These are phyloP conservation scores for Globisporangium sylvaticum DNA, from an alignment of 352 stramenopile species.

Conservation along the genomic window DNA sequence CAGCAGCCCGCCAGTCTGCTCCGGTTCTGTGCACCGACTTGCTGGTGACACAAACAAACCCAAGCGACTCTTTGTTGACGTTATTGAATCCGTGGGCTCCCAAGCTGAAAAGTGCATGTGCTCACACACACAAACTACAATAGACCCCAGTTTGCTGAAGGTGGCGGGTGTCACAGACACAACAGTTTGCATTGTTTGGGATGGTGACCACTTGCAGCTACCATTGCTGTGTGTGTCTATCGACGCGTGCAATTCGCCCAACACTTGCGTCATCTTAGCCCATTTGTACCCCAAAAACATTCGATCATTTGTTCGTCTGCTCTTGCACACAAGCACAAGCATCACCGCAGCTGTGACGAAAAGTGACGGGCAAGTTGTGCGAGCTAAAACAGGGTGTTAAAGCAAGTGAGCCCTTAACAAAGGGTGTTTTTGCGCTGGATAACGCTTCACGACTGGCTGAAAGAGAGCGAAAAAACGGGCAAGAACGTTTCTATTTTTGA, in stretches of 20 bases:
- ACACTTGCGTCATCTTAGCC: not conserved
- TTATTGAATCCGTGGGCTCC: not conserved
- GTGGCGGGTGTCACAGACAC: not conserved
- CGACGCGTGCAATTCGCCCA: not conserved
- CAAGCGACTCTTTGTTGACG: not conserved
- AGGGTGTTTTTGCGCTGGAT: not conserved
- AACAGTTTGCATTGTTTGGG: not conserved
- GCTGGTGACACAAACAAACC: not conserved
- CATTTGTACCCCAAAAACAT: not conserved
- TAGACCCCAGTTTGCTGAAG: not conserved
- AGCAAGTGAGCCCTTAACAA: not conserved
- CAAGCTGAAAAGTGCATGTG: not conserved
- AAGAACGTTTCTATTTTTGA: conserved; percentile 17
- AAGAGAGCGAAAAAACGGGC: not conserved
- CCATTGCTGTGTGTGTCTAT: not conserved
- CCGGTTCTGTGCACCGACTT: not conserved
- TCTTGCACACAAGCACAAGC: not conserved
- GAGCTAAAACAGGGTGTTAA: not conserved
- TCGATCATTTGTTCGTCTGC: not conserved
- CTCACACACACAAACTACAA: not conserved
- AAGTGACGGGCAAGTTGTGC: not conserved
- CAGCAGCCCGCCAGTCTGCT: not conserved
- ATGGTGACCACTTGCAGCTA: too few relatives aligned
- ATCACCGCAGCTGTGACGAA: not conserved
- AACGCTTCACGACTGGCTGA: conserved; percentile 4